These are phyloP conservation scores for Panicum hallii DNA, from an alignment of 202 grass and related monocot genomes.

Conservation along the genomic window DNA sequence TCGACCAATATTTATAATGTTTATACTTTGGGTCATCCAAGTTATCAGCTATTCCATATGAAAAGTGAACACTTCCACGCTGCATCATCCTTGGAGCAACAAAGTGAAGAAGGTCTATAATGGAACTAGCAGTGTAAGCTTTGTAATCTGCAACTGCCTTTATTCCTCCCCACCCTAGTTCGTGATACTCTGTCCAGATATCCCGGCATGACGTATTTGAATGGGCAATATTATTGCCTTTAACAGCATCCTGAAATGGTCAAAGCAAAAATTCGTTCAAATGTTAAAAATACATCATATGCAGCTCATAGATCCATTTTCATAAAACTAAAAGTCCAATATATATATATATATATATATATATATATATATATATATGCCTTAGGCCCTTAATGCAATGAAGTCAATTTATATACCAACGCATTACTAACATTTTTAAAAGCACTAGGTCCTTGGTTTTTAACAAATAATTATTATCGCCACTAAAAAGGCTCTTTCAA, in stretches of 20 bases:
- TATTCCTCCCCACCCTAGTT: conserved; percentile 88
- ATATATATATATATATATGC: conserved; percentile 13
- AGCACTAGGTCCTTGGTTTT: not conserved
- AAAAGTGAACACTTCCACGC: conserved; percentile 91
- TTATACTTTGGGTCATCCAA: conserved; percentile 84
- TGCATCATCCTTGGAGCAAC: conserved; percentile 99
- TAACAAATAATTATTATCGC: not conserved
- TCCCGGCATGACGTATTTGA: conserved; percentile 85
- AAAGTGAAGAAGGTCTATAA: conserved; percentile 87
- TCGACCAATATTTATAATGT: conserved; percentile 99
- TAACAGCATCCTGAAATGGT: conserved; percentile 80
- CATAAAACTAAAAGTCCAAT: conserved; percentile 11
- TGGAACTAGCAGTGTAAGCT: conserved; percentile 72
- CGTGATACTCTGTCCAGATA: conserved; percentile 97
- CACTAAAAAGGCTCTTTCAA: conserved; percentile 1
- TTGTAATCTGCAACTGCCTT: conserved; percentile 95
- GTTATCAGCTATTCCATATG: conserved; percentile 92
- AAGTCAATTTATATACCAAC: not conserved
- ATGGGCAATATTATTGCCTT: conserved; percentile 74
- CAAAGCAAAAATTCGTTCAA: not conserved
- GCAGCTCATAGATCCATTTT: not conserved
- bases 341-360: conserved; percentile 3
- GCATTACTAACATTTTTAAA: not conserved
- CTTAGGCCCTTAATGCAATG: conserved; percentile 18
- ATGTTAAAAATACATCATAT: conserved; percentile 40